A percentile compares a stretch with the other conserved stretches of the same genome.
Conservation (phyloP, 192 early-diverging fungal genomes). For the Linnemannia schmuckeri region DNA sequence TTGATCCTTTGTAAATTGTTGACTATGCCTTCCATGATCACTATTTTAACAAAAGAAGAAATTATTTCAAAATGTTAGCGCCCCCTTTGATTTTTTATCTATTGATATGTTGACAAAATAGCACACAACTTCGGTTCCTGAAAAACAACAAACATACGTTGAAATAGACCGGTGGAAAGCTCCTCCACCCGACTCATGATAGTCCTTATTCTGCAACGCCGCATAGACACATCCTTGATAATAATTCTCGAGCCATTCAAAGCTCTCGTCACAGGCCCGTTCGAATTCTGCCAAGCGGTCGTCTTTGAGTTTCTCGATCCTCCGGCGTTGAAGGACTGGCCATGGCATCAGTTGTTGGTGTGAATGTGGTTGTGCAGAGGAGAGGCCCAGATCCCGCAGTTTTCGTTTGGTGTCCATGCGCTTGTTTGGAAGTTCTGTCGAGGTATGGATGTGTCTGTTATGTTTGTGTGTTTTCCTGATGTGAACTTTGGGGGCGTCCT, state of each 20-base stretch:
- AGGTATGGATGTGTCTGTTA: not conserved
- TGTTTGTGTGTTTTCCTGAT: not conserved
- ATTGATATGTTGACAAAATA: not conserved
- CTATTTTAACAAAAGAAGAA: not conserved
- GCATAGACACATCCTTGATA: slow-evolving; percentile 53
- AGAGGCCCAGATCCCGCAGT: not conserved
- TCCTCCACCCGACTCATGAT: not conserved
- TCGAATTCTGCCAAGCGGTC: slow-evolving; percentile 37
- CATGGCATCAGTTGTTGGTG: slow-evolving; percentile 9
- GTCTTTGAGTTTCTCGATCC: slow-evolving; percentile 36
- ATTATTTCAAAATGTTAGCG: not conserved
- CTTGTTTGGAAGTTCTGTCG: not conserved
- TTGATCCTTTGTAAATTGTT: not conserved
- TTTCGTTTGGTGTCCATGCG: not conserved
- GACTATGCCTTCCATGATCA: not conserved
- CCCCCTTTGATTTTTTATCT: not conserved
- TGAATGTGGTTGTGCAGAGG: not conserved
- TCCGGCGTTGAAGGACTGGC: slow-evolving; percentile 32
- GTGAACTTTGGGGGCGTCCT: too few relatives aligned
- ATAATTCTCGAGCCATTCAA: slow-evolving; percentile 53
- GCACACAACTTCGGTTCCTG: too few relatives aligned
- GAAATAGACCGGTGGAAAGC: not conserved
- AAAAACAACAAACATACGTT: not conserved
- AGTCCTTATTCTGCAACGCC: slow-evolving; percentile 28
- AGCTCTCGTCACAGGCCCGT: slow-evolving; percentile 27